Conservation (phyloP, 2,329 filamentous ascomycete species). For the Aspergillus thermomutatus region DNA sequence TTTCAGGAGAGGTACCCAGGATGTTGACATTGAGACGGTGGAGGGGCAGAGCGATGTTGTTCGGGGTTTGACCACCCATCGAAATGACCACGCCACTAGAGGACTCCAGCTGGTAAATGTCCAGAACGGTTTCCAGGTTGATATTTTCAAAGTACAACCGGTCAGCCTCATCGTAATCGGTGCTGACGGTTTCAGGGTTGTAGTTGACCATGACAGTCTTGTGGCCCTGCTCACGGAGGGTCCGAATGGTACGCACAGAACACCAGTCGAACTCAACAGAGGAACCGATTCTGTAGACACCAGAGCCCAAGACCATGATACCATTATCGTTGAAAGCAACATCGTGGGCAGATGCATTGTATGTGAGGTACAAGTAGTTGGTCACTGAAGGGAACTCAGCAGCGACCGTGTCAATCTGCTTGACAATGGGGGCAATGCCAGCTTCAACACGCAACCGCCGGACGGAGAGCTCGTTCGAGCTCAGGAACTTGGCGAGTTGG, state of each 20-base stretch:
- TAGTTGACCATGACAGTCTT: conserved; percentile 98
- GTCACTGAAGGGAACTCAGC: conserved; percentile 93
- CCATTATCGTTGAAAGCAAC: conserved; percentile 82
- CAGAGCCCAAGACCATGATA: conserved; percentile 93
- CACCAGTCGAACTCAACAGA: conserved; percentile 99
- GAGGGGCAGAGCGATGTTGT: conserved; percentile 92
- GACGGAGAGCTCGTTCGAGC: conserved; percentile 88
- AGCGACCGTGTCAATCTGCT: conserved; percentile 98
- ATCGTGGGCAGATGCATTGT: conserved; percentile 86
- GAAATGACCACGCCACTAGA: conserved; percentile 84
- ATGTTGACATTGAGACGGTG: conserved; percentile 88
- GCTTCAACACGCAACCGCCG: conserved; percentile 79
- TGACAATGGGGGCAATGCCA: conserved; percentile 83
- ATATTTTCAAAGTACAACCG: conserved; percentile 96
- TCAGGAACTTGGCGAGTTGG: conserved; percentile 90
- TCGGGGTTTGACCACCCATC: conserved; percentile 96
- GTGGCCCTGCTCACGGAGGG: conserved; percentile 74
- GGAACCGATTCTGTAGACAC: conserved; percentile 94
- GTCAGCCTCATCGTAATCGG: conserved; percentile 93
- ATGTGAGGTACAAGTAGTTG: conserved; percentile 95
- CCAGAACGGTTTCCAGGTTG: conserved; percentile 81
- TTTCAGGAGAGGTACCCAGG: conserved; percentile 92
- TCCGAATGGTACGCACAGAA: conserved; percentile 89
- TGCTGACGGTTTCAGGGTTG: conserved; percentile 85
- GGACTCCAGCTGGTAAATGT: conserved; percentile 86